These are phyloP conservation scores for Suillus bovinus DNA, from an alignment of 768 basidiomycete species.

Conservation along the genomic window DNA sequence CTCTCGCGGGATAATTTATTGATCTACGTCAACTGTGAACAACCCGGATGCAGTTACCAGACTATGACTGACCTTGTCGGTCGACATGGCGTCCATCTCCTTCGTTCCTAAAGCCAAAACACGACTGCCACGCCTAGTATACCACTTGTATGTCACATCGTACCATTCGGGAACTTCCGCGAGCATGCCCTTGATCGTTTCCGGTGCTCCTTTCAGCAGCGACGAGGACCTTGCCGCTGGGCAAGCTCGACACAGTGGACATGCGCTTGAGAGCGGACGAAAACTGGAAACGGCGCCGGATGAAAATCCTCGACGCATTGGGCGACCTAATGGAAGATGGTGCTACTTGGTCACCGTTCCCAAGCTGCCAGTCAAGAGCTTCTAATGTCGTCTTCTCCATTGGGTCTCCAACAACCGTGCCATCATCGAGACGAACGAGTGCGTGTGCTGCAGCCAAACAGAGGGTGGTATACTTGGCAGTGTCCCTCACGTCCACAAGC, in stretches of 20 bases:
- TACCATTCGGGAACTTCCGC: slow-evolving; percentile 71
- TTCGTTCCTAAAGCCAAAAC: slow-evolving; percentile 92
- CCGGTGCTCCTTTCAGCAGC: slow-evolving; percentile 97
- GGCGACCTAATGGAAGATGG: slow-evolving; percentile 52
- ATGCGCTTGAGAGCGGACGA: slow-evolving; percentile 97
- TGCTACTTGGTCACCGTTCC: slow-evolving; percentile 71
- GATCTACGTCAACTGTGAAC: slow-evolving; percentile 52
- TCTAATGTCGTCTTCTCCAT: slow-evolving; percentile 98
- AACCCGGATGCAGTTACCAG: not conserved
- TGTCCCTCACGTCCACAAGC: slow-evolving; percentile 78
- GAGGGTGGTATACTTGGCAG: slow-evolving; percentile 74
- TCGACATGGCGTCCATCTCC: slow-evolving; percentile 68
- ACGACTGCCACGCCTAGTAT: slow-evolving; percentile 88
- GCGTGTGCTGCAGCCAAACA: slow-evolving; percentile 96
- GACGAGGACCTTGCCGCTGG: slow-evolving; percentile 60
- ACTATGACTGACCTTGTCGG: slow-evolving; percentile 59
- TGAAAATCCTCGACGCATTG: slow-evolving; percentile 61
- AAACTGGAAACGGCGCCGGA: slow-evolving; percentile 95
- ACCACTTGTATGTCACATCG: slow-evolving; percentile 95
- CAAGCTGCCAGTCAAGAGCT: slow-evolving; percentile 85
- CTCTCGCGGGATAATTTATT: slow-evolving; percentile 82
- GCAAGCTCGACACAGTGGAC: slow-evolving; percentile 80
- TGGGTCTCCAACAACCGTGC: slow-evolving; percentile 92
- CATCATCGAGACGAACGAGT: slow-evolving; percentile 91
- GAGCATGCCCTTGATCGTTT: slow-evolving; percentile 93